phyloP scores from a whole-genome alignment of 1,284 basidiomycete genomes.

The Rhodofomes roseus region DNA sequence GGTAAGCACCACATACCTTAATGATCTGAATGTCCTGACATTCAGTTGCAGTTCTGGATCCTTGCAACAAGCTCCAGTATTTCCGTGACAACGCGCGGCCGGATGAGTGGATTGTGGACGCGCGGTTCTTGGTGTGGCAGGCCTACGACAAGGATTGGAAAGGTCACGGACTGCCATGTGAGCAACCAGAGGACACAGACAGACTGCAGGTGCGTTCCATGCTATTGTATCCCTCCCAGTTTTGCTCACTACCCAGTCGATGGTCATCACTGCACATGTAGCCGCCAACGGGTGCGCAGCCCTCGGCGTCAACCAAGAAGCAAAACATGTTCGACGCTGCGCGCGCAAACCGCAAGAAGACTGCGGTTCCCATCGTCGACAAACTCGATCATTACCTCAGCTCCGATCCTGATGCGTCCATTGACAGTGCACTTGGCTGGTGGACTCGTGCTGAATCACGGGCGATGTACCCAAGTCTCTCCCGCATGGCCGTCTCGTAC shows the following conservation, averaged over 20 bases:
- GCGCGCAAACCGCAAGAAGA: background rate
- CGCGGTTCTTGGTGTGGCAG: background rate
- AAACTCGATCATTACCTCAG: background rate
- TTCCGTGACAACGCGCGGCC: slow-evolving; percentile 25
- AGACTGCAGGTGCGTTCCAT: background rate
- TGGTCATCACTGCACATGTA: too few relatives aligned
- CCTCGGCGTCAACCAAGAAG: background rate
- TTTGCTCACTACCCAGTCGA: too few relatives aligned
- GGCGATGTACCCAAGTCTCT: slow-evolving; percentile 23
- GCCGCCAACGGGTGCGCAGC: too few relatives aligned
- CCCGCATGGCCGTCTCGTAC: slow-evolving; percentile 29
- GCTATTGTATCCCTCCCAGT: too few relatives aligned
- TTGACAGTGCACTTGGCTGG: slow-evolving; percentile 21
- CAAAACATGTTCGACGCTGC: background rate
- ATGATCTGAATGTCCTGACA: background rate
- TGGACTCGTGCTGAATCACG: slow-evolving; percentile 20
- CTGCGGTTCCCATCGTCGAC: background rate
- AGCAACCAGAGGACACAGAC: background rate
- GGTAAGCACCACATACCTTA: slow-evolving; percentile 12
- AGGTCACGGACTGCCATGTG: background rate
- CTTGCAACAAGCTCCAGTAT: slow-evolving; percentile 28
- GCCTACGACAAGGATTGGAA: background rate
- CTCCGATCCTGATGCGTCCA: background rate
- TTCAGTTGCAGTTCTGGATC: slow-evolving; percentile 28
- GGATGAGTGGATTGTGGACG: background rate